These are phyloP conservation scores for Pseudopyrenochaeta lycopersici DNA, from an alignment of 2,329 filamentous ascomycete species.

Conservation along the genomic window DNA sequence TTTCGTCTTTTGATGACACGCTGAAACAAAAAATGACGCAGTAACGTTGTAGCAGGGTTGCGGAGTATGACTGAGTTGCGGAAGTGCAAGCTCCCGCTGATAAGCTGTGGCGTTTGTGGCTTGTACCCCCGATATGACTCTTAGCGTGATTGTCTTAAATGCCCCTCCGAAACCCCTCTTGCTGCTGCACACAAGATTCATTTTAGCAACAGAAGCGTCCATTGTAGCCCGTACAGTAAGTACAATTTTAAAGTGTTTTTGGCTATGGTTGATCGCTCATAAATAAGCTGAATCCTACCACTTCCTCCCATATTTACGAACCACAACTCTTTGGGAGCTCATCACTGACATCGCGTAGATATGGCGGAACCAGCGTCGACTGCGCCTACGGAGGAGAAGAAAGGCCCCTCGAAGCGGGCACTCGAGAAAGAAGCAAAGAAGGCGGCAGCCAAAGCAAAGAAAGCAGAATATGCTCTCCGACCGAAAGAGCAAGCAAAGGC, in stretches of 20 bases:
- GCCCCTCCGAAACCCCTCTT: slow-evolving; percentile 30
- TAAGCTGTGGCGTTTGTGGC: slow-evolving; percentile 22
- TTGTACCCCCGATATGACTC: slow-evolving; percentile 9
- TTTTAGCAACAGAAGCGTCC: neutral
- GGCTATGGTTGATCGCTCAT: neutral
- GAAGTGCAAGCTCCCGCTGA: neutral
- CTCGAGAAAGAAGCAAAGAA: slow-evolving; percentile 61
- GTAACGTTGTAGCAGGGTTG: neutral
- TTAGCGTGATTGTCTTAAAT: slow-evolving; percentile 32
- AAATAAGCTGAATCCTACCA: neutral
- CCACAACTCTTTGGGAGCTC: neutral
- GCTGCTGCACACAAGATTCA: slow-evolving; percentile 21
- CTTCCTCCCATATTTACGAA: neutral
- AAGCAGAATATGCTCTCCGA: slow-evolving; percentile 53
- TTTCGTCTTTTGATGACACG: neutral
- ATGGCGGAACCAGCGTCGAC: slow-evolving; percentile 36
- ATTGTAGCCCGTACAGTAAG: neutral
- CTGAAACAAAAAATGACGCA: neutral
- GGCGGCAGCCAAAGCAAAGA: slow-evolving; percentile 54
- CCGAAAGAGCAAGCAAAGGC: slow-evolving; percentile 51
- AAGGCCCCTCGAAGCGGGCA: slow-evolving; percentile 57
- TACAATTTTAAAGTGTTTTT: neutral
- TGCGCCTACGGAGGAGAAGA: slow-evolving; percentile 39
- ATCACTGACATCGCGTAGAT: slow-evolving; percentile 11
- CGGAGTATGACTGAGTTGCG: neutral